These are phyloP conservation scores for Phytophthora parvispora DNA, from an alignment of 352 stramenopile genomes.

Conservation along the genomic window DNA sequence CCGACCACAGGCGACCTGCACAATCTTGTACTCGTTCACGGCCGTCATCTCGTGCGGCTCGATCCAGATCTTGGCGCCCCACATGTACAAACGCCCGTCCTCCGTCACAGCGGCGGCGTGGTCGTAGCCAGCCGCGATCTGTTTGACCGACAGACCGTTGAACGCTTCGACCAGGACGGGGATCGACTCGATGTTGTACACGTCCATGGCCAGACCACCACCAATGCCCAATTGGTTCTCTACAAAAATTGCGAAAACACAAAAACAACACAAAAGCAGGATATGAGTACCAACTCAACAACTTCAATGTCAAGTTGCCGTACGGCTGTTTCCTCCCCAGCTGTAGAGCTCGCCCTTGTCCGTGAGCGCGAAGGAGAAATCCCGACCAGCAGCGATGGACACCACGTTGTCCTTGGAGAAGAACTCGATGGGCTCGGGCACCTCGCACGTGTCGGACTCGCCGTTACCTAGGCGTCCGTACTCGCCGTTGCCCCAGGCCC, in stretches of 20 bases:
- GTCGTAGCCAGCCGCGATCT: slow-evolving; percentile 95
- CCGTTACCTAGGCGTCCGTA: slow-evolving; percentile 94
- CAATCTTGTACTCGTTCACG: slow-evolving; percentile 75
- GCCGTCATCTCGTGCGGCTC: slow-evolving; percentile 93
- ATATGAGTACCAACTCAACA: slow-evolving; percentile 6
- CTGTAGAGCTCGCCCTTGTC: slow-evolving; percentile 89
- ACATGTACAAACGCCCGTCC: slow-evolving; percentile 84
- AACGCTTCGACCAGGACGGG: slow-evolving; percentile 89
- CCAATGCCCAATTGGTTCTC: slow-evolving; percentile 93
- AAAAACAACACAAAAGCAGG: too few relatives aligned
- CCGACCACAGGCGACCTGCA: slow-evolving; percentile 87
- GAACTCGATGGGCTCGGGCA: slow-evolving; percentile 88
- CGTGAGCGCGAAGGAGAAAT: slow-evolving; percentile 92
- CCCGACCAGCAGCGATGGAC: slow-evolving; percentile 82
- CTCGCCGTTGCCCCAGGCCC: slow-evolving; percentile 93
- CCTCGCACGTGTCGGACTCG: slow-evolving; percentile 82
- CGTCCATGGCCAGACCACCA: slow-evolving; percentile 91
- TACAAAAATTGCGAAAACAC: slow-evolving; percentile 25
- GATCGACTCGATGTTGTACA: slow-evolving; percentile 96
- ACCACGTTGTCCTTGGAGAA: slow-evolving; percentile 81
- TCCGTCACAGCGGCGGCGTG: slow-evolving; percentile 92
- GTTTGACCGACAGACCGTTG: slow-evolving; percentile 65
- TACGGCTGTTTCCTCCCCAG: slow-evolving; percentile 95
- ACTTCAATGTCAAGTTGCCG: slow-evolving; percentile 18
- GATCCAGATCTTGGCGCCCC: slow-evolving; percentile 93